These are phyloP conservation scores for Inonotus hispidus DNA, from an alignment of 1,284 basidiomycete species.

Conservation along the genomic window DNA sequence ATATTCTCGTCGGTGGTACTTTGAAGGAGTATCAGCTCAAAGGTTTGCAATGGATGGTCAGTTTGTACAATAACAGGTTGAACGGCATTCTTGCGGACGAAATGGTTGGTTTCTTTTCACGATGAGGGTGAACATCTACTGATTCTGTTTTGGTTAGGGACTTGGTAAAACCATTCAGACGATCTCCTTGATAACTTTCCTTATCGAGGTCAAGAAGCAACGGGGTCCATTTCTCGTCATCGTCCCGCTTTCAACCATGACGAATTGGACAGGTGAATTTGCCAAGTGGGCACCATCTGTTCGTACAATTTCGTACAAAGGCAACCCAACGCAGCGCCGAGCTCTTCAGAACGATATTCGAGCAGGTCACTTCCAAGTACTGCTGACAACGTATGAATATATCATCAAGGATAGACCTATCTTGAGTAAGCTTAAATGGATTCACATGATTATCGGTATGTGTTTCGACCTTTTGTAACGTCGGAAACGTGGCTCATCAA, in stretches of 20 bases:
- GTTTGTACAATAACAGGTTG: slow-evolving; percentile 96
- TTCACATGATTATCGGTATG: slow-evolving; percentile 95
- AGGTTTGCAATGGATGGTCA: slow-evolving; percentile 97
- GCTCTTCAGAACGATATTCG: slow-evolving; percentile 71
- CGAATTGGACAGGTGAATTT: slow-evolving; percentile 98
- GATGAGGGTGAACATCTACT: slow-evolving; percentile 11
- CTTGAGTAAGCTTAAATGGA: slow-evolving; percentile 92
- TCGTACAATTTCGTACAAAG: slow-evolving; percentile 87
- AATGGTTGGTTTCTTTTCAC: slow-evolving; percentile 63
- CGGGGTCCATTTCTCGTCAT: slow-evolving; percentile 96
- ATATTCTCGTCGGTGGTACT: slow-evolving; percentile 76
- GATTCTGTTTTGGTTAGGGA: slow-evolving; percentile 51
- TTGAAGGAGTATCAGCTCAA: slow-evolving; percentile 93
- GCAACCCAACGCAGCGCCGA: slow-evolving; percentile 80
- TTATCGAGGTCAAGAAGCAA: slow-evolving; percentile 90
- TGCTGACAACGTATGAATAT: slow-evolving; percentile 98
- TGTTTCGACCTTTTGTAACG: slow-evolving; percentile 16
- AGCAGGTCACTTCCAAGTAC: slow-evolving; percentile 86
- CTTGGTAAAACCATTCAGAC: slow-evolving; percentile 96
- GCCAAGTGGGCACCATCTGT: slow-evolving; percentile 95
- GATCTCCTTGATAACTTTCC: slow-evolving; percentile 93
- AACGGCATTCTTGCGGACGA: slow-evolving; percentile 98
- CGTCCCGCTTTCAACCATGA: slow-evolving; percentile 96
- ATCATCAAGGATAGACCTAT: slow-evolving; percentile 96
- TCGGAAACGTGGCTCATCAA: slow-evolving; percentile 9